A percentile compares a stretch with the other conserved stretches of the same genome.
Evolutionary conservation across 306 rosid species (phyloP).

Genomic region (Medicago ruthenica): DNA sequence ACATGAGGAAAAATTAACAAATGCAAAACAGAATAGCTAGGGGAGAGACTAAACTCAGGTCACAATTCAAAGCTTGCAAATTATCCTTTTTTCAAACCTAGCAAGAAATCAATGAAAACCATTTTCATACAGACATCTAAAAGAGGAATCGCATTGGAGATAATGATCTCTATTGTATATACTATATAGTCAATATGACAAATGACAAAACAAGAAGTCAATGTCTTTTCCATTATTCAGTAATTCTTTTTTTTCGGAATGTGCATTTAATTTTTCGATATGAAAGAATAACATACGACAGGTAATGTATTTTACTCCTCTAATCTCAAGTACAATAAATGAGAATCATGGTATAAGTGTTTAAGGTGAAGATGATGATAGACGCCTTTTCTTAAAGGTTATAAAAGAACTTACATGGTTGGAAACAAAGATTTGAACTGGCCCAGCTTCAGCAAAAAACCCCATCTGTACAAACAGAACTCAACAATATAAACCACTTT

Average conservation of each 20-base stretch:
- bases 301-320: not conserved
- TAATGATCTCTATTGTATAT: not conserved
- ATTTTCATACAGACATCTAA: not conserved
- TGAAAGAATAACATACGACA: not conserved
- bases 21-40: not conserved
- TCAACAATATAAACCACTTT: constrained; percentile 28
- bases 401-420: constrained; percentile 72
- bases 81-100: not conserved
- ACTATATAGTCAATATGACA: not conserved
- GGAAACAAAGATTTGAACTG: constrained; percentile 96
- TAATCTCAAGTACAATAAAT: not conserved
- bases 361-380: not conserved
- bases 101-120: constrained; percentile 2
- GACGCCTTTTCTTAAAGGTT: not conserved
- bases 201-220: not conserved
- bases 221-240: not conserved
- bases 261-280: too few species aligned
- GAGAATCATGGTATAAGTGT: not conserved
- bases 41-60: not conserved
- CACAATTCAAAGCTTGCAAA: constrained; percentile 20
- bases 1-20: not conserved
- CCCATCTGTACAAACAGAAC: constrained; percentile 71
- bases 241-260: not conserved
- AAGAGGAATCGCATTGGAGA: not conserved
- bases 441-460: constrained; percentile 98